Base-by-base conservation (phyloP, 768 basidiomycete genomes). In the Inosperma sp. region DNA sequence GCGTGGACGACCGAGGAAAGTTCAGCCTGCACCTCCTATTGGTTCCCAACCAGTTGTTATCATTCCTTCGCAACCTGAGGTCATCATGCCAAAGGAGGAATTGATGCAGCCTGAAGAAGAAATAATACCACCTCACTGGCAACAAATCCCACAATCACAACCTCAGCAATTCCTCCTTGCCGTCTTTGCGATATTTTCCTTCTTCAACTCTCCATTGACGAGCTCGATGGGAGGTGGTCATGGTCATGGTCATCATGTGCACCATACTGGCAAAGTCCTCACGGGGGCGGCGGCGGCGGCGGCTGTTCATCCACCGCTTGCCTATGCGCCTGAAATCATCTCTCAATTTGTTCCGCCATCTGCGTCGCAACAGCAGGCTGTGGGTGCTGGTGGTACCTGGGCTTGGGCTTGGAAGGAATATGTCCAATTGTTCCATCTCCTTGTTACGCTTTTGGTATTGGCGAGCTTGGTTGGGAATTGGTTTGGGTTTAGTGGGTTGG, bases 171-270 rank as follows among this genome's bases (percentile, higher is more conserved):
- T 86, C 64, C 82, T 92, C 45, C 80, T 93, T 40, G 88, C 87
- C 22, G 81, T 81, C 22, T 92, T 92, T 59, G 86, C 87, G 0
- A 73, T 92, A 48, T 89, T 93, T 69, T 90, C 87, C 0, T 86
- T 92, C 69, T 88, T 90, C 73, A 89, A 87, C 59, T 86, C 84
- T 0, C 82, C 86, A 2, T 64, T 87, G 14, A 75, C 83, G 3
- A 36, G 26, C 35, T 36, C 48, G 17, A 66, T 69, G 8, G 31
- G 31, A 12, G 31, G 9, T 16, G 34, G 33, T 43, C 9, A 51
- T n/a, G 55, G 73, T 1, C 65, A 70, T 5, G 56, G 64, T 23
- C 48, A 62, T 3, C 63, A 65, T 25, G 79, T 84, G 44, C 69
- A 74, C 0, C 83, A 85, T 52, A 72, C 78, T 10, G 87, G 86